Percentiles rank a stretch among this genome's conserved stretches.
These are phyloP conservation scores for Aciculosporium take DNA, from an alignment of 2,329 filamentous ascomycete genomes.

Conservation along the genomic window DNA sequence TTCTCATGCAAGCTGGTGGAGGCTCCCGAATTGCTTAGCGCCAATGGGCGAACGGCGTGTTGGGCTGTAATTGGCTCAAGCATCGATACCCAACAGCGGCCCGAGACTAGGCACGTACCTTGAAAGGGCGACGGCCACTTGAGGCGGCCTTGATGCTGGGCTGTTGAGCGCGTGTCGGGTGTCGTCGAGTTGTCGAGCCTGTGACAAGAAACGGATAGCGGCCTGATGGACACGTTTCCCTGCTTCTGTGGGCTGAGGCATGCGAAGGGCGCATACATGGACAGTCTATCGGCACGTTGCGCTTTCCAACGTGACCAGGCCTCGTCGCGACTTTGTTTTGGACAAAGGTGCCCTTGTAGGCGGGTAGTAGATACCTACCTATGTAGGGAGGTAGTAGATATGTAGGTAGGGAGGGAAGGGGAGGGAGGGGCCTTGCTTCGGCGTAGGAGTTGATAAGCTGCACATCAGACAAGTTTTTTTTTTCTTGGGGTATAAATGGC, in stretches of 20 bases:
- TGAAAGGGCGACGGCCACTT: not conserved
- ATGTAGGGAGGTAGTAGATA: too few relatives aligned
- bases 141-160: not conserved
- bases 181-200: not conserved
- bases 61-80: constrained; percentile 23
- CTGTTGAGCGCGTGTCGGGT: not conserved
- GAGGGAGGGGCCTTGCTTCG: too few relatives aligned
- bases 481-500: too few relatives aligned
- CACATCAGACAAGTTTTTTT: too few relatives aligned
- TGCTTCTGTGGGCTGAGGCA: constrained; percentile 1
- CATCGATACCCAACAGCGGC: constrained; percentile 25
- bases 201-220: not conserved
- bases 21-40: not conserved
- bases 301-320: too few relatives aligned
- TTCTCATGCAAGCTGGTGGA: too few relatives aligned
- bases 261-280: not conserved
- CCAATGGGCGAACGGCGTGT: constrained; percentile 15
- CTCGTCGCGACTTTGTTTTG: not conserved
- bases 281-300: not conserved
- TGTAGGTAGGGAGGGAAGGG: too few relatives aligned
- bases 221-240: constrained; percentile 3
- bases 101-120: constrained; percentile 7
- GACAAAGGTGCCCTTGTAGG: too few relatives aligned
- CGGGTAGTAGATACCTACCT: too few relatives aligned
- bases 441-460: too few relatives aligned